phyloP scores from a whole-genome alignment of 2,329 filamentous ascomycete species.

The Sporothrix variecibatus region DNA sequence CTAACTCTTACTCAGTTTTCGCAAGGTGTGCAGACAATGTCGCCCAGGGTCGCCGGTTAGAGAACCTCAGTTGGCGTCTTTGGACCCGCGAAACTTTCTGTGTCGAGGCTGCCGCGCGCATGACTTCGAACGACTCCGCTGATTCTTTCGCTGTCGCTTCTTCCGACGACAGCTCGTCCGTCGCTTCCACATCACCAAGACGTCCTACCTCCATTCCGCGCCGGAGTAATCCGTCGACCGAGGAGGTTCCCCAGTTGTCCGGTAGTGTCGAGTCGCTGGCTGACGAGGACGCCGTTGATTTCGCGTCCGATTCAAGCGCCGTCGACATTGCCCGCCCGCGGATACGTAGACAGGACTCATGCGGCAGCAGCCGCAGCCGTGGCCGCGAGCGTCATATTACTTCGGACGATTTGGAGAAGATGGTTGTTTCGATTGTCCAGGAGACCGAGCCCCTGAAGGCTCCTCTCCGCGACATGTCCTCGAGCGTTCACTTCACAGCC shows the following conservation, averaged over 20 bases:
- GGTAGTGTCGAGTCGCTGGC: constrained; percentile 74
- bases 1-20: constrained; percentile 64
- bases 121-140: not conserved
- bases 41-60: constrained; percentile 86
- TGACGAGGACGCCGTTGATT: constrained; percentile 67
- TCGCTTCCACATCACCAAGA: constrained; percentile 43
- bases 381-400: constrained; percentile 85
- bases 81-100: constrained; percentile 95
- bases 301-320: constrained; percentile 55
- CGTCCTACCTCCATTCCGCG: constrained; percentile 52
- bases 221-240: constrained; percentile 38
- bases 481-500: constrained; percentile 25
- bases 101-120: constrained; percentile 56
- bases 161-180: constrained; percentile 47
- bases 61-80: constrained; percentile 93
- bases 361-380: constrained; percentile 67
- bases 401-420: constrained; percentile 89
- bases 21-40: constrained; percentile 92
- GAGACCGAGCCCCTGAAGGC: constrained; percentile 70
- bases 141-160: constrained; percentile 16
- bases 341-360: constrained; percentile 71
- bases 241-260: constrained; percentile 71
- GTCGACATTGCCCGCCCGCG: constrained; percentile 66
- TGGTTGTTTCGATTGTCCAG: constrained; percentile 90
- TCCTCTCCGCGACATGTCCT: constrained; percentile 50